phyloP scores from a whole-genome alignment of 2,329 filamentous ascomycete species.

The Tetracladium maxilliforme region DNA sequence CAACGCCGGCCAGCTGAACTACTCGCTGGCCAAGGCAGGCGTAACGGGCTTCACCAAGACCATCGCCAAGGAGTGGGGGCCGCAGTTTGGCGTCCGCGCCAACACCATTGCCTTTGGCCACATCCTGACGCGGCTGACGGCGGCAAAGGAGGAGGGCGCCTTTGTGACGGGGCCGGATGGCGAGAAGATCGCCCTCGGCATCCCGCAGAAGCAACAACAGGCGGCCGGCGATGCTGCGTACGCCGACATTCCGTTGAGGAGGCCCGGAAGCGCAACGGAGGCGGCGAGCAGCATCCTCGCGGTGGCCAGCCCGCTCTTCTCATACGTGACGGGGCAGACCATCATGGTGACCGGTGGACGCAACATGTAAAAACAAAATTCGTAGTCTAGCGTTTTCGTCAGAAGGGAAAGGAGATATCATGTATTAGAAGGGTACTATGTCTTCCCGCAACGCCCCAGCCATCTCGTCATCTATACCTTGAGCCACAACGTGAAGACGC shows the following conservation, averaged over 20 bases:
- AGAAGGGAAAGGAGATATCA: too few species aligned
- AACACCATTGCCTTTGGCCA: constrained; percentile 79
- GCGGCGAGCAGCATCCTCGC: constrained; percentile 66
- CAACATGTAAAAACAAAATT: constrained; percentile 40
- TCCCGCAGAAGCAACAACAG: constrained; percentile 45
- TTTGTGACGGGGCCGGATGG: constrained; percentile 67
- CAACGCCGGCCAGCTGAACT: constrained; percentile 86
- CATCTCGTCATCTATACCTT: too few species aligned
- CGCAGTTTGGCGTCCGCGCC: constrained; percentile 63
- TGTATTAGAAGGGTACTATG: too few species aligned
- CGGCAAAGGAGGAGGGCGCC: constrained; percentile 70
- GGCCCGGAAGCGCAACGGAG: constrained; percentile 66
- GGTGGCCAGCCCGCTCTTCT: constrained; percentile 67
- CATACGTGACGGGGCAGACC: constrained; percentile 77
- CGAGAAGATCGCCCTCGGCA: constrained; percentile 59
- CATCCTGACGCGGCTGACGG: constrained; percentile 68
- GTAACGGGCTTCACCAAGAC: constrained; percentile 75
- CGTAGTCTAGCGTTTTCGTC: too few species aligned
- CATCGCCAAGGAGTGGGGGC: constrained; percentile 87
- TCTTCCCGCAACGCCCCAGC: too few species aligned
- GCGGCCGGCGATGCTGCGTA: constrained; percentile 26
- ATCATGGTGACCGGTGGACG: constrained; percentile 73
- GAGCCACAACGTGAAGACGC: constrained; percentile 62
- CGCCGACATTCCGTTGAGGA: constrained; percentile 63
- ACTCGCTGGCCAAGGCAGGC: constrained; percentile 72